Evolutionary conservation across 2,329 filamentous ascomycete species (phyloP).

Genomic region (Fusarium sp.): DNA sequence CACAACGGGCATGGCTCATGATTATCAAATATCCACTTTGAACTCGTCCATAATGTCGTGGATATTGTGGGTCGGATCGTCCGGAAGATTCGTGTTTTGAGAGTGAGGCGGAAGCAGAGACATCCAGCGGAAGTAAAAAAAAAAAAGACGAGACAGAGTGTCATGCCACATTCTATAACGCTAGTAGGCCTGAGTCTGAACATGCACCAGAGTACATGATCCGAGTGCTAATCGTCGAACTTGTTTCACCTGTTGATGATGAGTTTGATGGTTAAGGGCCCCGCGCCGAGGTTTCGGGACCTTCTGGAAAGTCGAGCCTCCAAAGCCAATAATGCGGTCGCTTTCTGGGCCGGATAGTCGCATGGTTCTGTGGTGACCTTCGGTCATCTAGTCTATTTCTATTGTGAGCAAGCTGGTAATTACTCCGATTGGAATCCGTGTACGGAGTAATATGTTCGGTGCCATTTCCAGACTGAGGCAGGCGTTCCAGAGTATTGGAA

Average conservation of each 20-base stretch:
- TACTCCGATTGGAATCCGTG: conserved; percentile 32
- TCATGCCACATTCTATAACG: conserved; percentile 21
- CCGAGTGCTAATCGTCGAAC: conserved; percentile 29
- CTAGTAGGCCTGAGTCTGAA: conserved; percentile 20
- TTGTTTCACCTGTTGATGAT: conserved; percentile 41
- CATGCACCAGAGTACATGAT: conserved; percentile 24
- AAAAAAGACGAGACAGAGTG: conserved; percentile 24
- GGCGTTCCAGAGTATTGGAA: conserved; percentile 39
- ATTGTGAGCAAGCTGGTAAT: conserved; percentile 21
- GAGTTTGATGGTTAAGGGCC: conserved; percentile 30
- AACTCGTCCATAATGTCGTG: conserved; percentile 22
- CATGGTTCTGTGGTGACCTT: conserved; percentile 20
- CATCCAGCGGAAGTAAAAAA: conserved; percentile 18
- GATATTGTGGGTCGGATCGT: conserved; percentile 22
- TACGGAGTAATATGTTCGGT: conserved; percentile 20
- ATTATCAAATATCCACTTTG: conserved; percentile 38
- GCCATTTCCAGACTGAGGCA: conserved; percentile 37
- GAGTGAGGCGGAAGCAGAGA: conserved; percentile 36
- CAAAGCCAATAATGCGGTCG: conserved; percentile 32
- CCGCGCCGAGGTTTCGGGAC: conserved; percentile 30
- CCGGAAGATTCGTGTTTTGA: conserved; percentile 12
- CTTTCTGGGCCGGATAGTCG: conserved; percentile 26
- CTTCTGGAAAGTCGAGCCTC: conserved; percentile 44
- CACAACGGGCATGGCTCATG: conserved; percentile 36
- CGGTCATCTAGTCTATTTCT: conserved; percentile 9